These are phyloP conservation scores for Theileria orientalis DNA, from an alignment of 169 alveolate species.

Conservation along the genomic window DNA sequence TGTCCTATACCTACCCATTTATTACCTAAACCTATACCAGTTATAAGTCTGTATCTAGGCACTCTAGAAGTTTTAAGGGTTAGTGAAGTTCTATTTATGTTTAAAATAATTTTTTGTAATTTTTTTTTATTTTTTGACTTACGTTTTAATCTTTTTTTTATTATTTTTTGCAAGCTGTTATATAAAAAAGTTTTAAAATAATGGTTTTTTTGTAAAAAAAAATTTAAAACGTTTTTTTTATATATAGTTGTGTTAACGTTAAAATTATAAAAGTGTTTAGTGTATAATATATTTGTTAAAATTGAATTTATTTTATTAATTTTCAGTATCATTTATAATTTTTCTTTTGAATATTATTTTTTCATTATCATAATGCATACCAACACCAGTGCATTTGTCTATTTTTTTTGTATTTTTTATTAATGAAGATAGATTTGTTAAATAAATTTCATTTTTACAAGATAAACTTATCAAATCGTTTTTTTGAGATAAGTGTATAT, in stretches of 20 bases:
- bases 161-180: neutral
- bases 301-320: neutral
- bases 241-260: too few relatives aligned
- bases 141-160: neutral
- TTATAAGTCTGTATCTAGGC: neutral
- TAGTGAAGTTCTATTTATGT: neutral
- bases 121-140: neutral
- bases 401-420: conserved; percentile 22
- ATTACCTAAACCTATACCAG: neutral
- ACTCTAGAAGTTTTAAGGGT: neutral
- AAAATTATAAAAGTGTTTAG: too few relatives aligned
- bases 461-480: conserved; percentile 7
- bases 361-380: conserved; percentile 34
- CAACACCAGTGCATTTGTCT: conserved; percentile 19
- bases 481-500: conserved; percentile 2
- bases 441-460: conserved; percentile 9
- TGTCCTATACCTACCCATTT: conserved; percentile 37
- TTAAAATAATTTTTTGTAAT: neutral
- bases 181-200: conserved; percentile 9
- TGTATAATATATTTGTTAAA: neutral
- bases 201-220: neutral
- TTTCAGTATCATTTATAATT: neutral
- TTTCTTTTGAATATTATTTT: conserved; percentile 14
- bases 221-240: neutral
- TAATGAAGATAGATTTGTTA: conserved; percentile 20